Evolutionary conservation across 2,329 filamentous ascomycete genomes (phyloP), one percentile per base, ranked within the genome.

Genomic region (Colletotrichum tropicicola): DNA sequence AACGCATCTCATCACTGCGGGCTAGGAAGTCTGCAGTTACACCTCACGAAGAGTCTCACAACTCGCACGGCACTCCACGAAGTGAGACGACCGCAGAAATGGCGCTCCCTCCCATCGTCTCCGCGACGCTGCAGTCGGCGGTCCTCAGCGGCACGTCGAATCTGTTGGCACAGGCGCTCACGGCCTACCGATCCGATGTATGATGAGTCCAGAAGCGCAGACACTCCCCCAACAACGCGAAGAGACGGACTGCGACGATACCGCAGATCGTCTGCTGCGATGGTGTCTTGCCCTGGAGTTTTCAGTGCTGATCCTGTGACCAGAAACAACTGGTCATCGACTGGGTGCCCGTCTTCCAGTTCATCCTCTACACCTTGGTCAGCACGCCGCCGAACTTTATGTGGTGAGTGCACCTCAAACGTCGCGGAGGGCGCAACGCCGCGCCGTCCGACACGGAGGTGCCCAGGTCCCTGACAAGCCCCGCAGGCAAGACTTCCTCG

Each of bases 331-430:
- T 92, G 55, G 76, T 80, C 23, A 80, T 97, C 70, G 87, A 94
- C 77, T 84, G 85, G 78, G 78, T 85, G 5, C 88, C 91, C 4
- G 83, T 97, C 44, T 79, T 94, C 70, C 92, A 94, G 74, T 97
- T 97, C 77, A 79, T 92, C 54, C 73, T 93, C 56, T 97, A 91
- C 81, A 87, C 90, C 68, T 73, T 92, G 32, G 74, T 97, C 64
- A 90, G 85, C 76, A 91, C 90, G 41, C 93, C 94, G 3, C 92
- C 92, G 45, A 98, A 98, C 78, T 92, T 93, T 73, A 74, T 92
- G 71, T 97, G 93, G 94, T 89, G 76, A 70, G 79, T 76, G 13
- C 21, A 15, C 10, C 6, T 21, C 30, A 8, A 13, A 12, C 5
- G 3, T 25, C 19, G 17, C 10, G n/a, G 4, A 23, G 17, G 39